Evolutionary conservation across 2,329 filamentous ascomycete genomes (phyloP), one percentile per base, ranked within the genome.

Genomic region (Thermothelomyces thermophilus): DNA sequence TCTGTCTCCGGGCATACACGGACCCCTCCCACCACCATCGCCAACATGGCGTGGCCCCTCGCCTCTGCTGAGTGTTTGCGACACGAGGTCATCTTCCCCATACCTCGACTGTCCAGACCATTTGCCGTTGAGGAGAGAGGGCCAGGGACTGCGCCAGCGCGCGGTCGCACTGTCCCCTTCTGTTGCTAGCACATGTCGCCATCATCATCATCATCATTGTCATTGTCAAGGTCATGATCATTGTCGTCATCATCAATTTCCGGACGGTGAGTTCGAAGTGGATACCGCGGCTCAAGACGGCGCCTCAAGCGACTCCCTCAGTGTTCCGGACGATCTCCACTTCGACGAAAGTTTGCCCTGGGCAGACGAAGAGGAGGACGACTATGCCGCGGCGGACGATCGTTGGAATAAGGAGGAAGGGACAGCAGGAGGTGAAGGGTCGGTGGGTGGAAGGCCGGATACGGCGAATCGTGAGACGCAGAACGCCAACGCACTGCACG

Each of bases 161-260:
- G 64, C 63, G 62, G 36, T 28, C 3, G 6, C n/a, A 41, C 45
- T 24, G 56, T 60, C 26, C 43, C 33, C n/a, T 35, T 45, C 46
- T 37, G 9, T 43, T 51, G 22, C 48, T 39, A 40, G 60, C 53
- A 56, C 53, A 53, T 35, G 44, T 48, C 54, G 56, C 58, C 56
- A 60, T 58, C 65, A 70, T 73, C 71, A 71, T 59, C 65, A 70
- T 73, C n/a, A n/a, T n/a, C n/a, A n/a, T n/a, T n/a, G n/a, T n/a
- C n/a, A n/a, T n/a, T n/a, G n/a, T n/a, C n/a, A n/a, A n/a, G n/a
- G n/a, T n/a, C n/a, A n/a, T 71, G 71, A 75, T 68, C 68, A n/a
- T 69, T 26, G 5, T 26, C 24, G 5, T 26, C 24, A 9, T 5
- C 5, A 9, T 5, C 24, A 26, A 26, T 9, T 26, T 26, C 24